Evolutionary conservation across 2,329 filamentous ascomycete species (phyloP).

Genomic region (Aspergillus nomiae): DNA sequence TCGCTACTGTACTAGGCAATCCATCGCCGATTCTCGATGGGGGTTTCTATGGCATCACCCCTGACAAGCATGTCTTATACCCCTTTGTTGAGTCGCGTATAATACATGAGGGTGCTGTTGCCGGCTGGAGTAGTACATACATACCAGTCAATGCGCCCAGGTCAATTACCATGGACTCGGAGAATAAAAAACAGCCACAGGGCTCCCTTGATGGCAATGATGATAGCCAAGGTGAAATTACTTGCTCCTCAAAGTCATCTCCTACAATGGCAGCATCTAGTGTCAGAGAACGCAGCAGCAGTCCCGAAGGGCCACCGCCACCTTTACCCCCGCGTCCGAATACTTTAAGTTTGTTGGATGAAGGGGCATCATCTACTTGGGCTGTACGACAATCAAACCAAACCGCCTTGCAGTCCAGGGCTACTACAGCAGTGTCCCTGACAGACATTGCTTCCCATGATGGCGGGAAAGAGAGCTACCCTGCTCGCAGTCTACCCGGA

Average conservation of each 20-base stretch:
- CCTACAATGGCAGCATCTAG: constrained; percentile 18
- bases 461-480: constrained; percentile 66
- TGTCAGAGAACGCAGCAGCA: constrained; percentile 22
- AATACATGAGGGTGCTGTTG: background rate
- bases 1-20: background rate
- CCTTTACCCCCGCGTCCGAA: constrained; percentile 51
- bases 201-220: background rate
- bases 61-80: background rate
- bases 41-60: background rate
- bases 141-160: background rate
- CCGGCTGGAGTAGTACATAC: background rate
- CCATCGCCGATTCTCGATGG: background rate
- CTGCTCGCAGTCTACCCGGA: constrained; percentile 31
- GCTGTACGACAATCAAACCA: constrained; percentile 36
- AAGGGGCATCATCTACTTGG: constrained; percentile 35
- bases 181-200: background rate
- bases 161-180: constrained; percentile 1
- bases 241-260: constrained; percentile 12
- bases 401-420: constrained; percentile 56
- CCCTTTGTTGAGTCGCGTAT: background rate
- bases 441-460: constrained; percentile 78
- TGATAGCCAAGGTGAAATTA: constrained; percentile 10
- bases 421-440: constrained; percentile 83
- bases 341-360: constrained; percentile 38
- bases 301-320: constrained; percentile 42